Evolutionary conservation across 2,329 filamentous ascomycete genomes (phyloP).

Genomic region (Trichoderma aggressivum): DNA sequence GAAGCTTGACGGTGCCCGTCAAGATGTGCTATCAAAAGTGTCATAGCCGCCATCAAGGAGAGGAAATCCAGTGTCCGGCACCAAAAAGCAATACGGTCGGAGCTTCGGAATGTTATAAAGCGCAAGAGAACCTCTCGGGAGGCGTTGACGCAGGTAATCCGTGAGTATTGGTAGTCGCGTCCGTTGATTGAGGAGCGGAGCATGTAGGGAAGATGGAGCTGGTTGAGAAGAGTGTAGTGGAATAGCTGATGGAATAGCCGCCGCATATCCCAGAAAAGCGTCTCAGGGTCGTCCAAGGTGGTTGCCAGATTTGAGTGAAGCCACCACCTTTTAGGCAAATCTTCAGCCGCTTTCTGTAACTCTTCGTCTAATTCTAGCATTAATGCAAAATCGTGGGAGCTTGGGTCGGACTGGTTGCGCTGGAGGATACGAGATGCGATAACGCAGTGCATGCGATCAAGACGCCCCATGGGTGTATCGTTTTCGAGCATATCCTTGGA

Average conservation of each 20-base stretch:
- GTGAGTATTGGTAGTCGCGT: neutral
- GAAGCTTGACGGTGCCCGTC: neutral
- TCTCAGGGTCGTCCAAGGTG: constrained; percentile 20
- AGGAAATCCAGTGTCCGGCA: constrained; percentile 38
- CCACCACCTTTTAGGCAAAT: neutral
- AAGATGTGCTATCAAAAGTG: neutral
- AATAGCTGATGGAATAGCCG: constrained; percentile 35
- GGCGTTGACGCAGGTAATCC: constrained; percentile 34
- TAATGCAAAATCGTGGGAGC: constrained; percentile 23
- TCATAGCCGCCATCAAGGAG: neutral
- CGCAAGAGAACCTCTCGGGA: constrained; percentile 38
- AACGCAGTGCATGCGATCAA: neutral
- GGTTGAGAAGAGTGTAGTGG: constrained; percentile 38
- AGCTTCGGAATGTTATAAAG: constrained; percentile 34
- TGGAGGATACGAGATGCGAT: constrained; percentile 37
- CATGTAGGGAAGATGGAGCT: constrained; percentile 41
- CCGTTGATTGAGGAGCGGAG: constrained; percentile 23
- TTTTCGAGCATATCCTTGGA: neutral
- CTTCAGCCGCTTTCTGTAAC: neutral
- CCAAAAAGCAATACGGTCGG: constrained; percentile 30
- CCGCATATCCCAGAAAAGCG: constrained; percentile 30
- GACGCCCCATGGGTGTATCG: neutral
- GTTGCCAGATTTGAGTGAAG: constrained; percentile 28
- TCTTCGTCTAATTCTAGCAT: constrained; percentile 33
- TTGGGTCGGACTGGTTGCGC: constrained; percentile 31